These are phyloP conservation scores for Monosporozyma servazzii DNA, from an alignment of 805 yeast genomes.

Conservation along the genomic window DNA sequence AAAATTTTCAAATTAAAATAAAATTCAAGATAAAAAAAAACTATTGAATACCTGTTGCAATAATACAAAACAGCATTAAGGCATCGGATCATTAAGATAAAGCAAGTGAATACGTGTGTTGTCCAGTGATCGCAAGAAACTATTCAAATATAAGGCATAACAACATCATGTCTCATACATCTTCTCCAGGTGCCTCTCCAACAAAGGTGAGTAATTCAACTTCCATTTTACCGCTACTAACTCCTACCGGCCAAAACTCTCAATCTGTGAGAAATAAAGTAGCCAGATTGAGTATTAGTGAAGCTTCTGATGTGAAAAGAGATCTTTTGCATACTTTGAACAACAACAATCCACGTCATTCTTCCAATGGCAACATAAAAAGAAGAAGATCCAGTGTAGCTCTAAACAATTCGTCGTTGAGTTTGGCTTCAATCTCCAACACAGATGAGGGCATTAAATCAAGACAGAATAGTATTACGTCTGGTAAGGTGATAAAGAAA, in stretches of 20 bases:
- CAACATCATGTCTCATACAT: background rate
- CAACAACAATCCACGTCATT: conserved; percentile 5
- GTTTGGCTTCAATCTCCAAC: background rate
- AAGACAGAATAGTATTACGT: conserved; percentile 7
- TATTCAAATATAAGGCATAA: background rate
- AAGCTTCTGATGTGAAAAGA: conserved; percentile 7
- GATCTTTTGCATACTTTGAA: conserved; percentile 9
- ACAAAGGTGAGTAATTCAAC: background rate
- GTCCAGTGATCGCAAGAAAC: background rate
- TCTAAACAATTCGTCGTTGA: background rate
- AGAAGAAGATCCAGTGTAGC: conserved; percentile 27
- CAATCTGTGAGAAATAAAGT: conserved; percentile 13
- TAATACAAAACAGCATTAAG: background rate
- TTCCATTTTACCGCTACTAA: background rate
- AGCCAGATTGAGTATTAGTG: conserved; percentile 23
- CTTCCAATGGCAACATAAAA: background rate
- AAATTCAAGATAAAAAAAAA: background rate
- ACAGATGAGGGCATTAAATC: background rate
- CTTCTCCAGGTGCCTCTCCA: conserved; percentile 11
- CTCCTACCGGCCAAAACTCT: background rate
- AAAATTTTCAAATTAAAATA: background rate
- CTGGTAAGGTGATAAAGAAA: conserved; percentile 17
- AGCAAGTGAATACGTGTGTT: background rate
- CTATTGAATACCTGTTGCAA: background rate
- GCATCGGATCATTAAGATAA: background rate